Conservation (phyloP, 2,329 filamentous ascomycete species). For the Bipolaris sorokiniana region DNA sequence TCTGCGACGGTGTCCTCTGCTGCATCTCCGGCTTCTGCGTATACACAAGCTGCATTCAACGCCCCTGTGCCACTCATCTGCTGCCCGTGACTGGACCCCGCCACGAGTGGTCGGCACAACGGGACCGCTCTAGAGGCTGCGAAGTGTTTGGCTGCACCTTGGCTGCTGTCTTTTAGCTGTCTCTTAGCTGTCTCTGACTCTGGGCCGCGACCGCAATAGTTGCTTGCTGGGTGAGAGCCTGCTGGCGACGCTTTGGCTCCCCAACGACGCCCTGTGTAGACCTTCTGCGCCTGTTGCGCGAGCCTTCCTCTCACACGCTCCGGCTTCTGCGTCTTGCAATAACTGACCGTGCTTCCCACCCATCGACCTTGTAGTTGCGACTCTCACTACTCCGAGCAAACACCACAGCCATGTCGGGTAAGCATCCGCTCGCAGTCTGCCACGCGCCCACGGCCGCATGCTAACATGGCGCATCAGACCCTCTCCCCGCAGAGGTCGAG, state of each 20-base stretch:
- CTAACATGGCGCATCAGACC: slow-evolving; percentile 30
- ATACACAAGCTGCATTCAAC: background rate
- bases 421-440: slow-evolving; percentile 12
- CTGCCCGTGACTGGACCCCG: slow-evolving; percentile 26
- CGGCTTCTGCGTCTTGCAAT: slow-evolving; percentile 1
- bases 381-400: slow-evolving; percentile 2
- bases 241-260: background rate
- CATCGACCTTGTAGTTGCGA: slow-evolving; percentile 3
- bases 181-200: slow-evolving; percentile 21
- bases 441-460: slow-evolving; percentile 8
- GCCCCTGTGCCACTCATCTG: slow-evolving; percentile 4
- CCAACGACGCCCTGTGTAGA: slow-evolving; percentile 19
- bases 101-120: slow-evolving; percentile 34
- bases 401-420: slow-evolving; percentile 41
- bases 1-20: slow-evolving; percentile 9
- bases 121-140: slow-evolving; percentile 32
- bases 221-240: slow-evolving; percentile 17
- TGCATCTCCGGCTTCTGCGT: background rate
- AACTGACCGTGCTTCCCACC: background rate
- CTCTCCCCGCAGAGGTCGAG: slow-evolving; percentile 56
- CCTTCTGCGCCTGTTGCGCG: slow-evolving; percentile 11
- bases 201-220: slow-evolving; percentile 19
- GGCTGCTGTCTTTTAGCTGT: slow-evolving; percentile 26
- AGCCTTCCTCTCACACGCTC: slow-evolving; percentile 8
- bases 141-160: slow-evolving; percentile 14